Conservation (phyloP, 768 basidiomycete genomes). For the Panellus pusillus region DNA sequence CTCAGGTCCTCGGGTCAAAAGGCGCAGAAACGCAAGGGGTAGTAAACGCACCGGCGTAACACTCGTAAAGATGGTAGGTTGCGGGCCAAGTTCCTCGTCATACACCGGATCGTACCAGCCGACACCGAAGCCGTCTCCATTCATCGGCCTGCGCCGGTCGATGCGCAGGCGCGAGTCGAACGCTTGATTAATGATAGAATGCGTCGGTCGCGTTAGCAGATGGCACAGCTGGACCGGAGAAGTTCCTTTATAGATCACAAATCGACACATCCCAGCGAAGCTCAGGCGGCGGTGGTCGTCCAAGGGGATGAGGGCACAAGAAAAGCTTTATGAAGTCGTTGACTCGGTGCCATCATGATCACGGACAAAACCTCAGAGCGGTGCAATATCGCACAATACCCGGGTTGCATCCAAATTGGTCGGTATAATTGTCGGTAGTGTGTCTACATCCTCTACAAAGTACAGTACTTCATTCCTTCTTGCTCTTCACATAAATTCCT, state of each 20-base stretch:
- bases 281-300: background rate
- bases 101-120: conserved; percentile 93
- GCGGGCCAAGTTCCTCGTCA: conserved; percentile 78
- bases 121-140: conserved; percentile 95
- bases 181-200: conserved; percentile 94
- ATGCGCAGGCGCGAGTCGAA: conserved; percentile 90
- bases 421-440: too few species aligned
- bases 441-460: conserved; percentile 9
- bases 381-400: conserved; percentile 7
- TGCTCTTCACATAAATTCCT: conserved; percentile 63
- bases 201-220: conserved; percentile 90
- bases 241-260: conserved; percentile 94
- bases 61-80: conserved; percentile 95
- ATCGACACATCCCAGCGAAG: conserved; percentile 65
- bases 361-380: conserved; percentile 9
- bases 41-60: conserved; percentile 73
- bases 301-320: conserved; percentile 1
- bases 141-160: conserved; percentile 82
- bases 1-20: too few species aligned
- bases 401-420: too few species aligned
- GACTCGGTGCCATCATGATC: conserved; percentile 4
- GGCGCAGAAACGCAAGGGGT: too few species aligned
- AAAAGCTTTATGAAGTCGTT: background rate
- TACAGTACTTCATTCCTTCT: conserved; percentile 3
- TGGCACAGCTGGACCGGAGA: conserved; percentile 90